Evolutionary conservation across 1,139 yeast genomes (phyloP).

Genomic region (Candida labiduridarum): DNA sequence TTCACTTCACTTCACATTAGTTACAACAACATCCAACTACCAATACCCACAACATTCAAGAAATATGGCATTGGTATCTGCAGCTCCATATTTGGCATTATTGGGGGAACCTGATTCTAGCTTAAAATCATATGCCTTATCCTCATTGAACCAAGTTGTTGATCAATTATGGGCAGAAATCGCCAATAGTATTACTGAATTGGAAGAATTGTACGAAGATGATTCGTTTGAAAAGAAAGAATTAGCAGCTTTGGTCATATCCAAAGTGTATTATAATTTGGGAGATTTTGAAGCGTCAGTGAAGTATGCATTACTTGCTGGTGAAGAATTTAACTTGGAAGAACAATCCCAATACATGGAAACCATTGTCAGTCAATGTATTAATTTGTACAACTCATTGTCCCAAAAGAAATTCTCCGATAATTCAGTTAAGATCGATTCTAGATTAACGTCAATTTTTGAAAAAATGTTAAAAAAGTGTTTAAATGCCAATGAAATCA

Average conservation of each 20-base stretch:
- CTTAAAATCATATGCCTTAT: constrained; percentile 82
- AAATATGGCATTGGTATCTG: constrained; percentile 66
- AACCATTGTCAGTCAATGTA: constrained; percentile 91
- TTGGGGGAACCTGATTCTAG: constrained; percentile 77
- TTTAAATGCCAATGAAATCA: constrained; percentile 67
- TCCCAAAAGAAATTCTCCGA: constrained; percentile 59
- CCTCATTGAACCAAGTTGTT: constrained; percentile 77
- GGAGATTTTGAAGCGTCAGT: constrained; percentile 95
- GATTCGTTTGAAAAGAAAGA: constrained; percentile 70
- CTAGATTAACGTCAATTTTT: constrained; percentile 67
- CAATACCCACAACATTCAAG: background rate
- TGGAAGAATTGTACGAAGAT: constrained; percentile 90
- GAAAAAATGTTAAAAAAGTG: constrained; percentile 88
- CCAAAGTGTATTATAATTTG: constrained; percentile 92
- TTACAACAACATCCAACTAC: background rate
- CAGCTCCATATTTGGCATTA: constrained; percentile 89
- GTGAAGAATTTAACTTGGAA: constrained; percentile 74
- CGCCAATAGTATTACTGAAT: constrained; percentile 85
- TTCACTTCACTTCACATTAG: background rate
- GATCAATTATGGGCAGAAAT: constrained; percentile 98
- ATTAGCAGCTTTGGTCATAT: constrained; percentile 89
- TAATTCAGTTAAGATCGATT: constrained; percentile 49
- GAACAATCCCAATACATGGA: constrained; percentile 83
- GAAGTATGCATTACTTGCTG: constrained; percentile 84
- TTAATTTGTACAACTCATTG: constrained; percentile 73